A percentile compares a stretch with the other conserved stretches of the same genome.
Conservation (phyloP, 129 eudicot species). For the Silybum marianum region DNA sequence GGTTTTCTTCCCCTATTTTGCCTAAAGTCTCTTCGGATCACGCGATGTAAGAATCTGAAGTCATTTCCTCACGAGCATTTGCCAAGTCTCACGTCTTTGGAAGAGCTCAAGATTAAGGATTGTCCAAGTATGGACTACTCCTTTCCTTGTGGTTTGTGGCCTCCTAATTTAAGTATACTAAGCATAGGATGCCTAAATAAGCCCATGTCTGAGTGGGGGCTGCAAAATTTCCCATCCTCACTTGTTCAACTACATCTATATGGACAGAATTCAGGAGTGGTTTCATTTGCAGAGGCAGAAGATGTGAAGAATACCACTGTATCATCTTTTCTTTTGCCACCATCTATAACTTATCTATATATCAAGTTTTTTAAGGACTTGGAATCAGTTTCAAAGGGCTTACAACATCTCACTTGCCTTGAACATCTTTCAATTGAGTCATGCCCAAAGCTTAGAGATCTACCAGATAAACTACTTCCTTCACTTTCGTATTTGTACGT, state of each 20-base stretch:
- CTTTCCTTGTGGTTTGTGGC: not conserved
- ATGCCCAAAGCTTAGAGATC: not conserved
- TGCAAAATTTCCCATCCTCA: not conserved
- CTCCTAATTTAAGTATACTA: not conserved
- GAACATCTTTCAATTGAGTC: not conserved
- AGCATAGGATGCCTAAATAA: not conserved
- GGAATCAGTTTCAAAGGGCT: not conserved
- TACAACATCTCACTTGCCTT: not conserved
- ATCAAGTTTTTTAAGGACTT: not conserved
- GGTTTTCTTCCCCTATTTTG: not conserved
- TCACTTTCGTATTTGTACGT: not conserved
- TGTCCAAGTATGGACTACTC: not conserved
- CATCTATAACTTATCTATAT: not conserved
- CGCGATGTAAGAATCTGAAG: not conserved
- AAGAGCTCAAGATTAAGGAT: not conserved
- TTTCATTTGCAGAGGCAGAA: not conserved
- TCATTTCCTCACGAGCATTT: not conserved
- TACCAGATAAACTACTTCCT: not conserved
- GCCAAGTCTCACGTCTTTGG: not conserved
- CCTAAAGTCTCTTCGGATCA: not conserved
- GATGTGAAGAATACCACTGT: not conserved
- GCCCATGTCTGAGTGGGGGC: not conserved
- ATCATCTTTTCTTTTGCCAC: not conserved
- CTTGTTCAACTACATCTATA: not conserved
- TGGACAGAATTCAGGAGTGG: not conserved